Conservation (phyloP, 108 stramenopile species). For the Skeletonema marinoi region DNA sequence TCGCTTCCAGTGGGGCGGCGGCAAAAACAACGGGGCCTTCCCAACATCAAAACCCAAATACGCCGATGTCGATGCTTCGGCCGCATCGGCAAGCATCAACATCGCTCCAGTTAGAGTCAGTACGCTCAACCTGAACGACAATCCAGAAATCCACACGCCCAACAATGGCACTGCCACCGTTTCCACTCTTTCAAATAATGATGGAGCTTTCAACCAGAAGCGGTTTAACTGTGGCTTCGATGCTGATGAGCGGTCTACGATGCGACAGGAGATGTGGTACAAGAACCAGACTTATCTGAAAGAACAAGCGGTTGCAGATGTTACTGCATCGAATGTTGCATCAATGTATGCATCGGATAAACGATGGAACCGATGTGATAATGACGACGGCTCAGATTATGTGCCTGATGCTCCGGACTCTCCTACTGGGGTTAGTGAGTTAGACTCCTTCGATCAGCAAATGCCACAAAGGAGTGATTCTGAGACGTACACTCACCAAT, state of each 20-base stretch:
- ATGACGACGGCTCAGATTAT: not conserved
- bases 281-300: conserved; percentile 31
- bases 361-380: not conserved
- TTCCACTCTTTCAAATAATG: not conserved
- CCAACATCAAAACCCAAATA: not conserved
- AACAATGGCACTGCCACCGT: not conserved
- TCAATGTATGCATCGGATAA: not conserved
- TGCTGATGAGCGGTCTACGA: not conserved
- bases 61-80: not conserved
- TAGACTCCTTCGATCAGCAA: not conserved
- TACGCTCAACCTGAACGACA: not conserved
- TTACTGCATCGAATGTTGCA: not conserved
- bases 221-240: not conserved
- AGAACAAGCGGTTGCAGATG: not conserved
- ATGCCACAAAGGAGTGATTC: not conserved
- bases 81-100: not conserved
- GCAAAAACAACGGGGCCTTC: not conserved
- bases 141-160: not conserved
- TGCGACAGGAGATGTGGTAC: conserved; percentile 33
- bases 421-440: conserved; percentile 4
- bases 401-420: not conserved
- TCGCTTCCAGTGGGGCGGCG: not conserved
- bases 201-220: not conserved
- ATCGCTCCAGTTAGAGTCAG: not conserved
- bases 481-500: conserved; percentile 1